Base-by-base conservation (phyloP, 2,329 filamentous ascomycete species). In the Aureobasidium namibiae region DNA sequence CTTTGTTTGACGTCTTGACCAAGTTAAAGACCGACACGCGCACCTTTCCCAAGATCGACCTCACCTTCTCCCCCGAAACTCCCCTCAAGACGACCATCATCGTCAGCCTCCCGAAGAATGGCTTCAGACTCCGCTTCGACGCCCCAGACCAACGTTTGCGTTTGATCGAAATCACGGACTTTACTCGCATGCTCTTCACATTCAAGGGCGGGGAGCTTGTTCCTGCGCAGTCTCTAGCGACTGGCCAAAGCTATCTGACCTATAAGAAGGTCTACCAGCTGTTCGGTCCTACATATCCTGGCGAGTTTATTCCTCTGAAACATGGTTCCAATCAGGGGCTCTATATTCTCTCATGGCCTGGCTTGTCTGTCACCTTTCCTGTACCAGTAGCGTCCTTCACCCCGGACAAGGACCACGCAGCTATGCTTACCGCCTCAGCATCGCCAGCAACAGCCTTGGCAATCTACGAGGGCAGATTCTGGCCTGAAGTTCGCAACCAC, bases 321-420 rank as follows among this genome's bases (percentile, higher is more conserved):
- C 68, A 76, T 1, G 78, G 76, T 3, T 78, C 79, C 11, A 77
- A 78, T 16, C 76, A 80, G 61, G 92, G 92, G 16, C 88, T 84
- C 23, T 99, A 97, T 69, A 85, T 96, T 34, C 78, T 99, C 34
- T 97, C 92, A 1, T 99, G 96, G 73, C 92, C 92, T 0, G 94
- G 94, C 0, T 85, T 99, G 31, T 90, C 92, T 0, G 96, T 97
- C 70, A 92, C 88, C 38, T 99, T 99, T 65, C 85, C 90, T 0
- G 78, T 97, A 31, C 81, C 86, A 52, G 77, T 82, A 60, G 85
- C 87, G 0, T 83, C 85, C 23, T 96, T 90, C 79, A 89, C 88
- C 3, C 81, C 86, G 1, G 80, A 84, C 56, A 82, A 83, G 62
- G 92, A 97, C 68, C 91, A 95, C 63, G 91, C 96, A 31, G 87